Percentiles rank a stretch among this genome's conserved stretches.
Conservation (phyloP, 352 stramenopile genomes). For the Pythium dissotocum region DNA sequence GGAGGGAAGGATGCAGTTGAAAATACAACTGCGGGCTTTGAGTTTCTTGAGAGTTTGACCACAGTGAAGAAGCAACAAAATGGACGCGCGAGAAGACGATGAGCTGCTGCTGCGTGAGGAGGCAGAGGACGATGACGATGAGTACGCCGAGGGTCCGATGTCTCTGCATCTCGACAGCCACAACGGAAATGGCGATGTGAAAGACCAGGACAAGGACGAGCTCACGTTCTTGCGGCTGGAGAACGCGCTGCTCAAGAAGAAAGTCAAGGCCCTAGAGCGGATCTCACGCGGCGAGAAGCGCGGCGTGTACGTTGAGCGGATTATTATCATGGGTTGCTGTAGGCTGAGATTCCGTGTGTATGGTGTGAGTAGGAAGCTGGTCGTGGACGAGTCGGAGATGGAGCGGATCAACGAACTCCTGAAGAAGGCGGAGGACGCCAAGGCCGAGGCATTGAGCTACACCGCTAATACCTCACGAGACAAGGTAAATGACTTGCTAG, state of each 20-base stretch:
- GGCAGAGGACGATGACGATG: conserved; percentile 9
- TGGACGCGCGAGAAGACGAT: conserved; percentile 2
- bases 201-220: conserved; percentile 40
- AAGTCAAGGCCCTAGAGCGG: conserved; percentile 68
- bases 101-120: conserved; percentile 6
- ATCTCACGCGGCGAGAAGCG: conserved; percentile 45
- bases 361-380: conserved; percentile 37
- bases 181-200: conserved; percentile 9
- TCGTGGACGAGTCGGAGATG: conserved; percentile 60
- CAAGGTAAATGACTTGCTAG: conserved; percentile 39
- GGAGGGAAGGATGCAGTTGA: neutral
- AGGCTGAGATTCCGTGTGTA: neutral
- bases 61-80: neutral
- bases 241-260: conserved; percentile 69
- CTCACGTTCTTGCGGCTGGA: conserved; percentile 55
- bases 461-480: conserved; percentile 71
- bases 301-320: conserved; percentile 28
- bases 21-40: neutral
- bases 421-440: conserved; percentile 76
- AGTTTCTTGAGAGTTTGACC: neutral
- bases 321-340: neutral
- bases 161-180: conserved; percentile 15
- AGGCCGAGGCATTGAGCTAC: conserved; percentile 73
- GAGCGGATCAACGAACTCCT: conserved; percentile 74
- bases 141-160: conserved; percentile 8